A percentile compares a stretch with the other conserved stretches of the same genome.
phyloP scores from a whole-genome alignment of 78 protist species.

The Bigelowiella natans region DNA sequence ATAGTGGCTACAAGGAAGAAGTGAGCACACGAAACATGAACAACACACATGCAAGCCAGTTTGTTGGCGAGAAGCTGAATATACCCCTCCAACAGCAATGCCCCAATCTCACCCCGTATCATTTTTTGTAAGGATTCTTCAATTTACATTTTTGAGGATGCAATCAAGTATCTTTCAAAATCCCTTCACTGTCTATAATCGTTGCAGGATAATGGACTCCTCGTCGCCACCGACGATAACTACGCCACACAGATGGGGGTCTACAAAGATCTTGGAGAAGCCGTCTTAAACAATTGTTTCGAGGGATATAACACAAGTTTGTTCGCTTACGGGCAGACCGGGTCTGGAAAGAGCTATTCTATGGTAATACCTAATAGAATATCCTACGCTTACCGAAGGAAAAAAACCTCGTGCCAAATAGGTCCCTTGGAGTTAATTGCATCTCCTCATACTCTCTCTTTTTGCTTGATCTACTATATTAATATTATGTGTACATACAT shows the following conservation, averaged over 20 bases:
- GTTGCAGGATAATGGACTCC: background rate
- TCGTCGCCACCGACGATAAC: background rate
- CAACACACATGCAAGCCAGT: background rate
- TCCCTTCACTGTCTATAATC: background rate
- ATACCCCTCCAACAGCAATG: background rate
- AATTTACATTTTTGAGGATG: background rate
- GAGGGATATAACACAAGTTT: constrained; percentile 43
- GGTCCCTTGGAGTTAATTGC: too few species aligned
- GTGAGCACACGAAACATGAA: too few species aligned
- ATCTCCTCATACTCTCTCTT: too few species aligned
- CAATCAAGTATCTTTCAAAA: background rate
- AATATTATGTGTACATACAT: too few species aligned
- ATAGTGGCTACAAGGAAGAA: constrained; percentile 8
- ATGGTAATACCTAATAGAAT: constrained; percentile 10
- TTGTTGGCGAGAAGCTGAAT: background rate
- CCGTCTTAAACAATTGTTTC: constrained; percentile 42
- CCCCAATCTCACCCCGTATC: background rate
- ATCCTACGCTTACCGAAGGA: background rate
- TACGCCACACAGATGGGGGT: constrained; percentile 47
- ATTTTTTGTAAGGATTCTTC: too few species aligned
- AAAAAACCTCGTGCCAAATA: background rate
- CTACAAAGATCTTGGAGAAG: constrained; percentile 38
- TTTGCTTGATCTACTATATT: too few species aligned
- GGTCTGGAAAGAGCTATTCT: constrained; percentile 40
- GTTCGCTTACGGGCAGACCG: constrained; percentile 70